Percentiles rank a stretch among this genome's conserved stretches.
Conservation (phyloP, 2,329 filamentous ascomycete genomes). For the Paraconiothyrium sp. region DNA sequence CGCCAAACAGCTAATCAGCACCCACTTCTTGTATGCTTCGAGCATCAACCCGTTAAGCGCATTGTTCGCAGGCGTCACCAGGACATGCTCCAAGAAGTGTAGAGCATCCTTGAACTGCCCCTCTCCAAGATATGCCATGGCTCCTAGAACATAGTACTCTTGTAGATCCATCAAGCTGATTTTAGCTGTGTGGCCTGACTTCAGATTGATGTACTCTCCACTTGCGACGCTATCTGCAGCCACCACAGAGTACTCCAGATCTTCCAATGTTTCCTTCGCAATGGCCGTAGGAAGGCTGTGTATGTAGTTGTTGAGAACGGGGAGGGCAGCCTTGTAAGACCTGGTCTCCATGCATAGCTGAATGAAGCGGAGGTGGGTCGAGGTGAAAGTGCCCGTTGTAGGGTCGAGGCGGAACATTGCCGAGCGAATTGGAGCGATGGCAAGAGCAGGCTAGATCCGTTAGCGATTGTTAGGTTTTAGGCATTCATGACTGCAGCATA, state of each 20-base stretch:
- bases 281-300: slow-evolving; percentile 68
- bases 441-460: slow-evolving; percentile 41
- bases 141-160: slow-evolving; percentile 62
- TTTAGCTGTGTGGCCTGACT: slow-evolving; percentile 66
- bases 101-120: slow-evolving; percentile 55
- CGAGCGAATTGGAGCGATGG: slow-evolving; percentile 53
- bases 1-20: slow-evolving; percentile 77
- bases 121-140: slow-evolving; percentile 57
- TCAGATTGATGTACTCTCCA: slow-evolving; percentile 67
- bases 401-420: slow-evolving; percentile 75
- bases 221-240: slow-evolving; percentile 55
- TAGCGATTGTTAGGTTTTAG: slow-evolving; percentile 13
- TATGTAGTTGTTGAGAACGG: slow-evolving; percentile 71
- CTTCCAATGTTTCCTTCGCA: slow-evolving; percentile 37
- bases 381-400: slow-evolving; percentile 71
- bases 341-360: slow-evolving; percentile 66
- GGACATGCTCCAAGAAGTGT: slow-evolving; percentile 57
- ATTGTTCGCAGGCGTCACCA: slow-evolving; percentile 71
- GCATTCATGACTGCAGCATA: slow-evolving; percentile 33
- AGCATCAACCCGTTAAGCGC: slow-evolving; percentile 80
- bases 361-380: slow-evolving; percentile 67
- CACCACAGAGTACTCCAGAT: slow-evolving; percentile 50
- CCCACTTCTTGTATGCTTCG: slow-evolving; percentile 92
- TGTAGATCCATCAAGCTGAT: slow-evolving; percentile 65
- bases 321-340: slow-evolving; percentile 64